Evolutionary conservation across 805 yeast species (phyloP), one percentile per base, ranked within the genome.

Genomic region (Lachancea meyersii): DNA sequence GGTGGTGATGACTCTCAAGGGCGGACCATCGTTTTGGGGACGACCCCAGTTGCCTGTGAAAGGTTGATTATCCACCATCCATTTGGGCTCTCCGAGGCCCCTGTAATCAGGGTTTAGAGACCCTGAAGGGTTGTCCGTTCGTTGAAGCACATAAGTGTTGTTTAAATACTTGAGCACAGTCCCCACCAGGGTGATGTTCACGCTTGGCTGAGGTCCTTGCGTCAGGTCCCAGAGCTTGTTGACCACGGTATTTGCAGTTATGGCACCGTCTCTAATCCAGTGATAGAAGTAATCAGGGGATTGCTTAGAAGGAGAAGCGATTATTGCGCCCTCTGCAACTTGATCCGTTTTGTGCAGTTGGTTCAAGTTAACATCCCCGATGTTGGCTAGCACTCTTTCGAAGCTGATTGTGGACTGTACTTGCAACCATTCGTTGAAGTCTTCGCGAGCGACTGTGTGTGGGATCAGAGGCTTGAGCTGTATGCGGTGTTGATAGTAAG

Each of bases 1-100:
- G 18, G 81, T 70, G 1, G 95, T 73, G 43, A 82, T 72, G 9
- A 80, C 72, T 53, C 97, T 72, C 44, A 91, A 69, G 1, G 94
- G 89, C 1, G 97, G 96, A 0, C 97, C 97, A 61, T 91, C 97
- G 46, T 87, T 75, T 64, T 91, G 97, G 1, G 97, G 97, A 52
- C 97, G 71, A 2, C 97, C 97, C 97, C 97, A 91, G 27, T 68
- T 60, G 2, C 67, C 80, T 5, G 61, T 60, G 54, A 83, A 91
- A 1, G 84, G 69, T 0, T 76, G 53, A 19, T 82, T 80, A 57
- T 86, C 75, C 3, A 80, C 77, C 58, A 72, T 60, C 57, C 83
- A 91, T 61, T 91, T 91, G 6, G 97, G 97, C 60, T 91, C 97
- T 2, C 97, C 97, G 26, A 89, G 68, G 1, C 86, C 87, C 7